Evolutionary conservation across 306 rosid genomes (phyloP), one percentile per base, ranked within the genome.

Genomic region (Cucumis melo): DNA sequence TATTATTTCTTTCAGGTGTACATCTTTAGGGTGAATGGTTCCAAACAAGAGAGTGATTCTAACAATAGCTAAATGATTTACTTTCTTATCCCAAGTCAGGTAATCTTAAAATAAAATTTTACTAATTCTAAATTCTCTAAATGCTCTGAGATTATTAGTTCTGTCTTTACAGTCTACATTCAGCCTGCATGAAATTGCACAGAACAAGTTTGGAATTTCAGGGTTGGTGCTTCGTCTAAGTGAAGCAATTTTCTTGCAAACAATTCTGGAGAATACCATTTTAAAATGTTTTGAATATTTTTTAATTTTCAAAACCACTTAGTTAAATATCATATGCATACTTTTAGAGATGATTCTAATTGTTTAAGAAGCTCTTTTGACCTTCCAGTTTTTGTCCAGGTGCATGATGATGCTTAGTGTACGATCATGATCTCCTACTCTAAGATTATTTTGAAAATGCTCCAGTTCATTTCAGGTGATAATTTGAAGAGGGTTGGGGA

Each of bases 21-120:
- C 87, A 87, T 91, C 60, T 10, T 86, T 59, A 83, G 93, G 80
- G 92, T 75, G 82, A 83, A 84, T 24, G 42, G 77, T 74, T 67
- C 81, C 66, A 34, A 76, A 64, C 76, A 83, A 64, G 82, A 61
- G 55, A 71, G 59, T 17, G 76, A 27, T 71, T 71, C 58, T 48
- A 48, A 10, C 11, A 48, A 58, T 27, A 48, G 76, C 23, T 71
- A 48, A 70, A 42, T 21, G 56, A 13, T 67, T 36, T 42, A 71
- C 59, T 48, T 71, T 7, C n/a, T 24, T 0, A 71, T 71, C 55
- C 58, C 17, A 71, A 15, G 36, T 70, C 41, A 23, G 75, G 75
- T 70, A 70, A 70, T 42, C 57, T 1, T 13, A 70, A 46, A 46
- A 42, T 54, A 46, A 44, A 44, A 44, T 68, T 68, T 38, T 8